Conservation (phyloP, 1,139 yeast species). For the Komagataea norvegica region DNA sequence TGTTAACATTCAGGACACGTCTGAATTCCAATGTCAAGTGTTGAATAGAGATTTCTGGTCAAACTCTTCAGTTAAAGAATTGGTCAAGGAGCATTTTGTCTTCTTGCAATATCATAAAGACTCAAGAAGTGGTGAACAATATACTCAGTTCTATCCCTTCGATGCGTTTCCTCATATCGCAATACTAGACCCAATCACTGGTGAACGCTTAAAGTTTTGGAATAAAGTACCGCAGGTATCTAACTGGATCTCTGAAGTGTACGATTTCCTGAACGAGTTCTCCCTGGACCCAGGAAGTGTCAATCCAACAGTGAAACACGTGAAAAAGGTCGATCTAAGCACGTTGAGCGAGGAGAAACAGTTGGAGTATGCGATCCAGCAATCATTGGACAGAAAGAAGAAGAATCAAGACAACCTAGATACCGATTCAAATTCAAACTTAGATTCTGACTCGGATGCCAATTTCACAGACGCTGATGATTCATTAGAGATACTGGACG, state of each 20-base stretch:
- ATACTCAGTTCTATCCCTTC: conserved; percentile 66
- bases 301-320: conserved; percentile 64
- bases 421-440: conserved; percentile 7
- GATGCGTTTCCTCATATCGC: conserved; percentile 81
- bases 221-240: conserved; percentile 55
- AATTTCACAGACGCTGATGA: conserved; percentile 23
- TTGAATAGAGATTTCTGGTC: conserved; percentile 95
- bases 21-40: conserved; percentile 85
- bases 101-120: conserved; percentile 80
- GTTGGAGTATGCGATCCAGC: conserved; percentile 68
- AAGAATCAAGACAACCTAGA: conserved; percentile 19
- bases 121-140: conserved; percentile 67
- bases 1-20: conserved; percentile 78
- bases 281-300: conserved; percentile 60
- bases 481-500: conserved; percentile 13
- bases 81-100: conserved; percentile 64
- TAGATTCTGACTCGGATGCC: conserved; percentile 5
- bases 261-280: conserved; percentile 55
- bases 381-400: conserved; percentile 44
- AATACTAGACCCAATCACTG: conserved; percentile 90
- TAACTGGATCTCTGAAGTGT: conserved; percentile 58
- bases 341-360: conserved; percentile 81
- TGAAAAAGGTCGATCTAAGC: conserved; percentile 51
- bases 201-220: conserved; percentile 82
- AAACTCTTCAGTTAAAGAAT: conserved; percentile 54